Base-by-base conservation (phyloP, 805 yeast species). In the Debaryomyces hansenii region DNA sequence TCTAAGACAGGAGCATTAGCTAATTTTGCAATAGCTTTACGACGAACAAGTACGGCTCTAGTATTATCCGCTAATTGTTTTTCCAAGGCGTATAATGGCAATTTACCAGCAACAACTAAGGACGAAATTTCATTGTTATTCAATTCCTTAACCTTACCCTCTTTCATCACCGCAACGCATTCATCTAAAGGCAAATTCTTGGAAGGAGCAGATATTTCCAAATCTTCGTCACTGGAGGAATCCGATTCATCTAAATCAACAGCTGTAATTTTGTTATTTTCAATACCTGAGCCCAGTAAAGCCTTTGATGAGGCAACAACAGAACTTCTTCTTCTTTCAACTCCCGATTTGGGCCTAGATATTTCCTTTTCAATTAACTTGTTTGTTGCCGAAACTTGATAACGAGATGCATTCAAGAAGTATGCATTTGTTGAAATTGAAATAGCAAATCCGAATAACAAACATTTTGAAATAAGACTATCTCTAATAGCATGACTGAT, bases 31-130 rank as follows among this genome's bases (percentile, higher is more conserved):
- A 94, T 86, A n/a, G 96, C 91, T 46, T 82, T 83, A 70, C 99
- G 87, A 70, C 99, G 91, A 45, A 94, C 85, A 37, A 79, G 77
- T 54, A 94, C 99, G 4, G 99, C 99, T 57, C 99, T 84, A 7
- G 91, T 82, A 49, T 85, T 89, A 63, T 94, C 94, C 24, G 77
- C 87, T 49, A 94, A 78, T 69, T 89, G 92, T 67, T 92, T 94
- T 65, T 94, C 99, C 52, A 94, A 78, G 0, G 98, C 96, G 64
- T 94, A 94, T 45, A 94, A 71, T 31, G 99, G 98, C 51, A 94
- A 70, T 60, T 87, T 87, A 31, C 96, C 95, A 3, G 77, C 68
- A 9, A 81, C 75, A 31, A 85, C 91, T 47, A 94, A 78, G 2
- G 79, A 66, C 2, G 85, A 78, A 52, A 94, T 80, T 68, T 94